A percentile compares a stretch with the other conserved stretches of the same genome.
These are phyloP conservation scores for Lipomyces starkeyi DNA, from an alignment of 805 yeast species.

Conservation along the genomic window DNA sequence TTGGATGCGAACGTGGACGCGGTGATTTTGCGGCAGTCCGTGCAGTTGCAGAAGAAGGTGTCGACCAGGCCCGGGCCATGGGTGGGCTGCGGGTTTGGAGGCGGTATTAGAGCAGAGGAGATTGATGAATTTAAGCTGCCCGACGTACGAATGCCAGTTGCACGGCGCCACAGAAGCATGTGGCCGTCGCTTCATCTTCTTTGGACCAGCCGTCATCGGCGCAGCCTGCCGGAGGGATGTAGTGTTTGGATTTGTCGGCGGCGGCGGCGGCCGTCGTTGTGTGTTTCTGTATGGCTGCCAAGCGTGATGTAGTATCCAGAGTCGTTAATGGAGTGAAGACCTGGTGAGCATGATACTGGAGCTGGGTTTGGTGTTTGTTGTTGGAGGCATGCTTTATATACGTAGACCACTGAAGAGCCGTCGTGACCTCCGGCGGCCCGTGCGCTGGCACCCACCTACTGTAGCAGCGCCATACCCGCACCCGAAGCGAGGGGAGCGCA, in stretches of 20 bases:
- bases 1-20: neutral
- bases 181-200: neutral
- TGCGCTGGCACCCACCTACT: too few species aligned
- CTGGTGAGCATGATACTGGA: too few species aligned
- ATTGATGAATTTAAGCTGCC: neutral
- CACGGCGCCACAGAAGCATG: conserved; percentile 4
- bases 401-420: too few species aligned
- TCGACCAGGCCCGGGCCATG: neutral
- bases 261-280: neutral
- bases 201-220: neutral
- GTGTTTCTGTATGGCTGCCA: neutral
- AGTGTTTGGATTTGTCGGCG: neutral
- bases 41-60: conserved; percentile 2
- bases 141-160: neutral
- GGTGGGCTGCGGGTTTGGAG: neutral
- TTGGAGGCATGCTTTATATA: too few species aligned
- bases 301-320: too few species aligned
- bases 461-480: too few species aligned
- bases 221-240: neutral
- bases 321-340: too few species aligned
- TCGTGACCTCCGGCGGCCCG: too few species aligned
- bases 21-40: conserved; percentile 1
- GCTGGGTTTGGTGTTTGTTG: too few species aligned
- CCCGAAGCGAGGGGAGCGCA: too few species aligned
- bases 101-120: neutral